A percentile compares a stretch with the other conserved stretches of the same genome.
Conservation (phyloP, 495 filamentous ascomycete species). For the Podospora sp. region DNA sequence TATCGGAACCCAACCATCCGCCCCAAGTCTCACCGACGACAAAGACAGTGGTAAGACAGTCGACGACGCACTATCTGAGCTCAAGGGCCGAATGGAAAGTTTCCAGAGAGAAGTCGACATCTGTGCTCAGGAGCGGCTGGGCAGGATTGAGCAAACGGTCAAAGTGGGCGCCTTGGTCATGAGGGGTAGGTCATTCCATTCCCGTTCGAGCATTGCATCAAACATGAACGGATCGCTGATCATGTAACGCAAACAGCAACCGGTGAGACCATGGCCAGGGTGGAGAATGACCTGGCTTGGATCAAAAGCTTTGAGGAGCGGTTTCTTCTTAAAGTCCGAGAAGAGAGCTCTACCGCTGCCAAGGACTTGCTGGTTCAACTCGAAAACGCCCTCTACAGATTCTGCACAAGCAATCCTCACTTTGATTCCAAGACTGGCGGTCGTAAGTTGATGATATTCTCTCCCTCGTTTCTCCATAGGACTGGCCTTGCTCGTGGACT, state of each 20-base stretch:
- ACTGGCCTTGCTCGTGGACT: too few species aligned
- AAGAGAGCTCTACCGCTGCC: not conserved
- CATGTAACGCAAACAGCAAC: not conserved
- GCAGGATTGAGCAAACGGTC: slow-evolving; percentile 9
- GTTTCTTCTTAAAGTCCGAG: not conserved
- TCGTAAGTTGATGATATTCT: not conserved
- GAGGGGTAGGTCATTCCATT: not conserved
- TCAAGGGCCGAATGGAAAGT: slow-evolving; percentile 12
- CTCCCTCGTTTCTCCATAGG: too few species aligned
- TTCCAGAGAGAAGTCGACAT: slow-evolving; percentile 20
- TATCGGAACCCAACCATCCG: not conserved
- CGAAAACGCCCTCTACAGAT: slow-evolving; percentile 12
- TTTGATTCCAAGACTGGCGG: slow-evolving; percentile 17
- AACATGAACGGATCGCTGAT: too few species aligned
- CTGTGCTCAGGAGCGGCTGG: slow-evolving; percentile 12
- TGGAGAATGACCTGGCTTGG: not conserved
- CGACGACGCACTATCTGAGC: slow-evolving; percentile 8
- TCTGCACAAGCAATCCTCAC: slow-evolving; percentile 18
- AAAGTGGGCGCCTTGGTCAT: not conserved
- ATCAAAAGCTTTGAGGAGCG: slow-evolving; percentile 1
- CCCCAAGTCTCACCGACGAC: not conserved
- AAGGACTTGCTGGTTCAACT: slow-evolving; percentile 2
- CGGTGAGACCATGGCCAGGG: not conserved
- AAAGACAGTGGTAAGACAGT: not conserved
- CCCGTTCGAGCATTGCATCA: too few species aligned